These are phyloP conservation scores for Pyrenopolyporus hunteri DNA, from an alignment of 495 filamentous ascomycete genomes.

Conservation along the genomic window DNA sequence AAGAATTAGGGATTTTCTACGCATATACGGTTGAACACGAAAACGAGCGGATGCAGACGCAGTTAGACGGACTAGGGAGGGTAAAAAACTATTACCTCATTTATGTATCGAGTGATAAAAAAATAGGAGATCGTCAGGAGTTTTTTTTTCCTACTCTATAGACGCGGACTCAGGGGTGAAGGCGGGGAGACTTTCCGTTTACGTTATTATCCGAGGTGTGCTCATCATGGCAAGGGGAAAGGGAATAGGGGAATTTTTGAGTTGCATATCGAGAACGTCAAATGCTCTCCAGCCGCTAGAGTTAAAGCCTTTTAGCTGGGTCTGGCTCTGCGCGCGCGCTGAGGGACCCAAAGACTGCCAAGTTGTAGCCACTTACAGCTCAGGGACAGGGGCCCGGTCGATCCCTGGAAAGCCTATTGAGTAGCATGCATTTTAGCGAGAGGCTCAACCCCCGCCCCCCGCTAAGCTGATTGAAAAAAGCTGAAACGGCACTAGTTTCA, in stretches of 20 bases:
- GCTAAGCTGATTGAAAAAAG: slow-evolving; percentile 11
- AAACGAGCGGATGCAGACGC: neutral
- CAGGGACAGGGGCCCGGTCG: slow-evolving; percentile 20
- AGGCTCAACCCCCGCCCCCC: slow-evolving; percentile 27
- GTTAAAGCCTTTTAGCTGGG: slow-evolving; percentile 20
- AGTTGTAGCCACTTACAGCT: slow-evolving; percentile 30
- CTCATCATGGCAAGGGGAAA: slow-evolving; percentile 18
- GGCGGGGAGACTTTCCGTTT: slow-evolving; percentile 16
- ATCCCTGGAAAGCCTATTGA: slow-evolving; percentile 12
- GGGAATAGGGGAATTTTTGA: slow-evolving; percentile 25
- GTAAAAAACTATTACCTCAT: neutral
- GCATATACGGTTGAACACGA: slow-evolving; percentile 1
- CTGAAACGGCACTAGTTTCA: slow-evolving; percentile 37
- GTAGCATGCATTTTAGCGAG: slow-evolving; percentile 20
- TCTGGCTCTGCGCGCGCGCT: slow-evolving; percentile 11
- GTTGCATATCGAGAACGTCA: slow-evolving; percentile 9
- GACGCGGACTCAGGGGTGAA: slow-evolving; percentile 14
- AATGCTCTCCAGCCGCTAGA: slow-evolving; percentile 22
- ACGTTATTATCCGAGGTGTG: slow-evolving; percentile 5
- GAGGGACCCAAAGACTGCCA: slow-evolving; percentile 14
- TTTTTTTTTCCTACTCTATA: no score
- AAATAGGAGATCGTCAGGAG: slow-evolving; percentile 30
- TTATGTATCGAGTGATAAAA: slow-evolving; percentile 7
- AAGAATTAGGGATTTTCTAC: neutral
- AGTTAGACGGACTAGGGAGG: neutral